Conservation (phyloP, 768 basidiomycete species). For the Tulasnella sp. region DNA sequence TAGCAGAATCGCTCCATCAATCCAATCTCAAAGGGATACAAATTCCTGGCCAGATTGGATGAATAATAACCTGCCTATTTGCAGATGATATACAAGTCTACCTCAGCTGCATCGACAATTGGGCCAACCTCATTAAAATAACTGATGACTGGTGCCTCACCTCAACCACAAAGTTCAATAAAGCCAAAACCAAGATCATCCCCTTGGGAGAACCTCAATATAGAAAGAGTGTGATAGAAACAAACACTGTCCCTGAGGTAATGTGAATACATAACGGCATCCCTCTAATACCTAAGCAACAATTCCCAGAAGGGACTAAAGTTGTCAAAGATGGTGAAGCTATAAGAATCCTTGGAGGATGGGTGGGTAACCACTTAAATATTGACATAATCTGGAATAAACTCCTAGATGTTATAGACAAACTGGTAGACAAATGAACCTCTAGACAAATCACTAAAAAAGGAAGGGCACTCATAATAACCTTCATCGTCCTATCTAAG, state of each 20-base stretch:
- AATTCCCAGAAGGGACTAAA: neutral
- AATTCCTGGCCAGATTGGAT: constrained; percentile 2
- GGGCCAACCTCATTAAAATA: constrained; percentile 13
- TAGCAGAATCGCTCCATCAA: neutral
- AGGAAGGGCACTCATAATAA: constrained; percentile 9
- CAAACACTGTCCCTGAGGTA: neutral
- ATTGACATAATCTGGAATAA: constrained; percentile 3
- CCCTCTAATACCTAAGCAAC: neutral
- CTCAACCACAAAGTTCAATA: too few species aligned
- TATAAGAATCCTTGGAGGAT: constrained; percentile 18
- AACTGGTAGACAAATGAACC: constrained; percentile 4
- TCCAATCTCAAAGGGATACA: constrained; percentile 14
- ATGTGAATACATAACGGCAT: too few species aligned
- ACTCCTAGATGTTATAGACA: constrained; percentile 15
- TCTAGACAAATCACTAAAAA: neutral
- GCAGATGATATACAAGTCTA: constrained; percentile 25
- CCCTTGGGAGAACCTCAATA: constrained; percentile 19
- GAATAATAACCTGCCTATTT: constrained; percentile 8
- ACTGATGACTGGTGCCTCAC: constrained; percentile 23
- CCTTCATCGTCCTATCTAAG: neutral
- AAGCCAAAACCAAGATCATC: constrained; percentile 23
- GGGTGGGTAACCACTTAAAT: too few species aligned
- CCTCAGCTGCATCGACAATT: constrained; percentile 19
- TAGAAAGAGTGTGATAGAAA: neutral
- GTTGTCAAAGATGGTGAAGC: constrained; percentile 15